Base-by-base conservation (phyloP, 371 early-diverging fungal genomes). In the Lichtheimia hyalospora region DNA sequence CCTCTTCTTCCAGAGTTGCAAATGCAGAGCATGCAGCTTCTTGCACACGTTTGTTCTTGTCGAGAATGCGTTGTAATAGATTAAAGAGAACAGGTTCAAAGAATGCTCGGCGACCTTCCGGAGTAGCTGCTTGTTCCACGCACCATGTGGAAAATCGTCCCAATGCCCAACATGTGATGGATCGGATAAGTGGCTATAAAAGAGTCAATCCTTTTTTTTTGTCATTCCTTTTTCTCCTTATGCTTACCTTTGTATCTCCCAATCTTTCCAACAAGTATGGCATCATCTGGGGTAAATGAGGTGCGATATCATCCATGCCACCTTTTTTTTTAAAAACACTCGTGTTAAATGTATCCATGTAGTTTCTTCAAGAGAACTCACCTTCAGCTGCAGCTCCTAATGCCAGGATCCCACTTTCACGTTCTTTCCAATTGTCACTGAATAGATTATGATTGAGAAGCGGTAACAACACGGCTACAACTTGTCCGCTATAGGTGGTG, bases 361-460 rank as follows among this genome's bases (percentile, higher is more conserved):
- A n/a, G 8, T 5, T 15, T 48, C 18, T 7, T 4, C 3, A 34
- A 8, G 34, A 34, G 6, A 15, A 18, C 46, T 50, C 56, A 68
- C 94, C 95, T 73, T 98, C 96, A 4, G 97, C 96, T 59, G 95
- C 87, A 39, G 97, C 98, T 24, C 97, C 96, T 43, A 98, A 80
- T 7, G 97, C 97, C 52, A 98, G 82, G 28, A 98, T 92, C 48
- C 96, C 96, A 48, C 92, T 87, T 78, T 98, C 98, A 39, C 90
- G 84, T 54, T 87, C 72, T 63, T 85, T 82, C 97, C 98, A 98
- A 52, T 96, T 91, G 16, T 76, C 66, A 61, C 83, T 85, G 64
- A 81, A 84, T n/a, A 95, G 78, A 62, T 87, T 81, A 34, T 84
- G 82, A 61, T 92, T 87, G 40, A 98, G 77, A 50, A 85, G 75